Base-by-base conservation (phyloP, 306 rosid genomes). In the Vicia faba region DNA sequence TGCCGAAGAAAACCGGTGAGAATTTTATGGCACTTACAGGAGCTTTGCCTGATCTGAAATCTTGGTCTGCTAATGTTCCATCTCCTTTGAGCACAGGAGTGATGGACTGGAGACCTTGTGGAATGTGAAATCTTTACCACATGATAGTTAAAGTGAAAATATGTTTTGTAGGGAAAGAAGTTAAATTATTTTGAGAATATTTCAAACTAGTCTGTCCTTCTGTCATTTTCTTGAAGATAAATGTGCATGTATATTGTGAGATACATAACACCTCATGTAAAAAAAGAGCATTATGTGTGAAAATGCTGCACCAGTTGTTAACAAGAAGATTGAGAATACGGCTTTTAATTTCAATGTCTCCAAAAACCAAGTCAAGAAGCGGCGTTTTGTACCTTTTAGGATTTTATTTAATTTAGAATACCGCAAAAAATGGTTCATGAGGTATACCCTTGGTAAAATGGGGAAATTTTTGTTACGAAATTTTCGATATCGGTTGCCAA, bases 1-100 rank as follows among this genome's bases (percentile, higher is more conserved):
- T 88, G 86, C 75, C 83, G 13, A 81, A 70, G 50, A 79, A 50
- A 68, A 64, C 46, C 23, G 97, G 99, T 65, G 92, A 55, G 71
- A 93, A 88, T 79, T 85, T 79, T 70, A 84, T 90, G 81, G 96
- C 96, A 71, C 64, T 93, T 48, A 90, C 97, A 1, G 99, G 96
- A 73, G 80, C 96, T 36, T 81, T 83, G 49, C 96, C 96, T 26
- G 87, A 92, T 66, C 57, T 88, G 72, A 43, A 73, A 18, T 79
- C 87, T 44, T 90, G 99, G 99, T 86, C 95, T 72, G 80, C 81
- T 40, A 79, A 71, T 59, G 83, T 89, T 56, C 85, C 88, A 15
- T 79, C 73, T 39, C 89, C 96, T 41, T 82, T 88, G 59, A 83
- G 78, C 40, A 11, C 18, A 54, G 65, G 71, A 54, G 97, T 93